phyloP scores from a whole-genome alignment of 345 rosid genomes.

The Arabis alpina region DNA sequence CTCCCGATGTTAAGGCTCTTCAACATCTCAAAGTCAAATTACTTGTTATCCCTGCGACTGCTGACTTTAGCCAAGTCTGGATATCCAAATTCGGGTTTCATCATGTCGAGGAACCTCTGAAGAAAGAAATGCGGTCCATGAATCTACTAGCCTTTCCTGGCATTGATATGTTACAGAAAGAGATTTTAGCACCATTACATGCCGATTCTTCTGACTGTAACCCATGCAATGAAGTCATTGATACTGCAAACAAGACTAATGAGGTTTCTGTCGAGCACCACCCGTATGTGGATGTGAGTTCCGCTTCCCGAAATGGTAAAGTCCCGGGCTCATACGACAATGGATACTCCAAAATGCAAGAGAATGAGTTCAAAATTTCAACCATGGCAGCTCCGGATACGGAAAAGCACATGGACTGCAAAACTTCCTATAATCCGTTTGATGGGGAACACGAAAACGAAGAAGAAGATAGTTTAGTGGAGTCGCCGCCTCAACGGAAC shows the following conservation, averaged over 20 bases:
- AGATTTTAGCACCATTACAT: slow-evolving; percentile 49
- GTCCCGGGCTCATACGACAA: not conserved
- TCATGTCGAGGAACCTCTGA: slow-evolving; percentile 53
- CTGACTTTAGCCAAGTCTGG: slow-evolving; percentile 80
- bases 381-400: slow-evolving; percentile 3
- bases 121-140: slow-evolving; percentile 60
- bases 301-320: slow-evolving; percentile 1
- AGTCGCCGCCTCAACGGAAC: slow-evolving; percentile 34
- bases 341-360: slow-evolving; percentile 1
- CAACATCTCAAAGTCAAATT: slow-evolving; percentile 64
- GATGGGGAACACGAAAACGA: not conserved
- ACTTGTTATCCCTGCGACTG: slow-evolving; percentile 79
- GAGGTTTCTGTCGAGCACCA: slow-evolving; percentile 16
- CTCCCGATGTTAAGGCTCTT: slow-evolving; percentile 55
- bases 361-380: slow-evolving; percentile 14
- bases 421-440: slow-evolving; percentile 3
- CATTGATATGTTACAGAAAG: slow-evolving; percentile 77
- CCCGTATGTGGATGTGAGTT: not conserved
- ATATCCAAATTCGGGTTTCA: slow-evolving; percentile 73
- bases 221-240: slow-evolving; percentile 1
- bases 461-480: not conserved
- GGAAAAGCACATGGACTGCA: slow-evolving; percentile 21
- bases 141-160: slow-evolving; percentile 86
- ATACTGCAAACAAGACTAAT: not conserved
- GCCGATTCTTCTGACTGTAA: slow-evolving; percentile 29